Evolutionary conservation across 345 rosid genomes (phyloP), one percentile per base, ranked within the genome.

Genomic region (Microcos paniculata): DNA sequence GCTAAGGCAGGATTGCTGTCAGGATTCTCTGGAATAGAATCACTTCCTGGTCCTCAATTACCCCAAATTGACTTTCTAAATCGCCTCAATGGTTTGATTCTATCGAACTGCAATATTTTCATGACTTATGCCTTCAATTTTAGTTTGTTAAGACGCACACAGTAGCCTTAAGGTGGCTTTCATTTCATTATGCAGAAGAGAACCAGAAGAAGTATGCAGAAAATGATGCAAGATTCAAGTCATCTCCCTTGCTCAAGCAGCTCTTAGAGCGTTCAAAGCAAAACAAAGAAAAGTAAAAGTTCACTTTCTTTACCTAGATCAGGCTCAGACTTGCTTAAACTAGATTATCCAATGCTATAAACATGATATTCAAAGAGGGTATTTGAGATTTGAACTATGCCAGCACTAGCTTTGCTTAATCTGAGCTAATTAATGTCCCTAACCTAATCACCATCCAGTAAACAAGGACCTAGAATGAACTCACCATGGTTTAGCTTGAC

Each of bases 191-290:
- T 84, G 86, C 93, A 92, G 98, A 89, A 72, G 93, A 88, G 65
- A 94, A 94, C 89, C 98, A 92, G 83, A 92, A 92, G 90, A 91
- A 89, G 77, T 94, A 94, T 21, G 95, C 97, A 11, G 98, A 90
- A 56, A 63, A 59, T 61, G 99, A 94, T 80, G 92, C 82, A 45
- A 87, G 91, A 81, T 94, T 94, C 87, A 92, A 89, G 80, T 80
- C 87, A 55, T 91, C 97, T 64, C 99, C 97, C 51, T 49, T 94
- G 71, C 94, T 94, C 62, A 89, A 92, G 89, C 75, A 94, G 82
- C 85, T 94, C 7, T 92, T 94, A 15, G 99, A 91, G 82, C 76
- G 81, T 55, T 91, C 98, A 78, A 82, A 90, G 83, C 74, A 80
- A 46, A 94, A 94, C 87, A 88, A 88, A 83, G 94, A 90, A 76